Evolutionary conservation across 176 grass and related monocot species (phyloP).

Genomic region (Eremochloa ophiuroides): DNA sequence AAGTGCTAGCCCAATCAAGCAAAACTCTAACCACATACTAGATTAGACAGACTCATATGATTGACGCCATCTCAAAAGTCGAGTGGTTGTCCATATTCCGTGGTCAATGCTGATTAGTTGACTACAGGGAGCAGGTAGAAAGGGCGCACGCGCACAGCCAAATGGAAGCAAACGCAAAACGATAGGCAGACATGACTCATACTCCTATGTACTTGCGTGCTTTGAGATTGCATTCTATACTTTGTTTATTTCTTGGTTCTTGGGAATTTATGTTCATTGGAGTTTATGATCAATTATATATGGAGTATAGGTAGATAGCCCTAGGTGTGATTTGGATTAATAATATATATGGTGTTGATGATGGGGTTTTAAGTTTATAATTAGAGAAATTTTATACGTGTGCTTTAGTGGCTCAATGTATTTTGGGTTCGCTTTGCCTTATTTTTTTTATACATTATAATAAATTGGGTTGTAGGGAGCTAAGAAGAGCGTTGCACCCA

Average conservation of each 20-base stretch:
- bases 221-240: neutral
- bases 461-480: too few species aligned
- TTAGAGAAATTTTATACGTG: neutral
- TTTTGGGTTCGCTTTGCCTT: neutral
- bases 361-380: neutral
- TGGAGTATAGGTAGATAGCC: neutral
- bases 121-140: slow-evolving; percentile 13
- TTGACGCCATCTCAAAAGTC: neutral
- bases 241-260: neutral
- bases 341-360: neutral
- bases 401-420: neutral
- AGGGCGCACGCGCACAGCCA: slow-evolving; percentile 15
- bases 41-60: neutral
- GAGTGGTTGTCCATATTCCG: slow-evolving; percentile 23
- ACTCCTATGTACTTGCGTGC: slow-evolving; percentile 1
- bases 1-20: neutral
- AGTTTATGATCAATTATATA: neutral
- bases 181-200: neutral
- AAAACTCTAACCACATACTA: neutral
- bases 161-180: slow-evolving; percentile 13
- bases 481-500: neutral
- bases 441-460: too few species aligned
- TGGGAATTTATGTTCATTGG: neutral
- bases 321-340: neutral
- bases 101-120: neutral